Evolutionary conservation across 2,329 filamentous ascomycete genomes (phyloP).

Genomic region (Aspergillus transmontanensis): DNA sequence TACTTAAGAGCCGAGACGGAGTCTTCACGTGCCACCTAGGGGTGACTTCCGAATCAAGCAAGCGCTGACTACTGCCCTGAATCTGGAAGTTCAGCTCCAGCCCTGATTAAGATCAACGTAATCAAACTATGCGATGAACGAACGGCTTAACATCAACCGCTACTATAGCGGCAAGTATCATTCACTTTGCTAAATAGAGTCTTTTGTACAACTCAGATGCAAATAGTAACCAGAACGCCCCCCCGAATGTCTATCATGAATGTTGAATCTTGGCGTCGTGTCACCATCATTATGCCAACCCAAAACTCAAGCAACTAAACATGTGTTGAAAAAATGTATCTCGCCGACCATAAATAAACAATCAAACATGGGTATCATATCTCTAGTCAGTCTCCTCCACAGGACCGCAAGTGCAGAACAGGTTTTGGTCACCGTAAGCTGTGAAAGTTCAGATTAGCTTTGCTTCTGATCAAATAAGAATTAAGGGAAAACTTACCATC

Average conservation of each 20-base stretch:
- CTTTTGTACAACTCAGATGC: slow-evolving; percentile 3
- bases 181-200: background rate
- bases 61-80: background rate
- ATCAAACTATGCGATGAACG: background rate
- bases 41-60: background rate
- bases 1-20: background rate
- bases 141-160: background rate
- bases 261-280: slow-evolving; percentile 6
- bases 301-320: slow-evolving; percentile 4
- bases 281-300: slow-evolving; percentile 12
- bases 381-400: slow-evolving; percentile 62
- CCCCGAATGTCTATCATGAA: slow-evolving; percentile 5
- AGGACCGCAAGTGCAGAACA: slow-evolving; percentile 92
- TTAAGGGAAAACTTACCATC: slow-evolving; percentile 66
- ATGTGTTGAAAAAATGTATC: slow-evolving; percentile 20
- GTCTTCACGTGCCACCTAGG: background rate
- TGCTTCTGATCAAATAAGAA: background rate
- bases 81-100: background rate
- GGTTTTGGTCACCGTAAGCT: slow-evolving; percentile 89
- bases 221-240: background rate
- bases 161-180: background rate
- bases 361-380: slow-evolving; percentile 40
- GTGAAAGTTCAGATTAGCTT: slow-evolving; percentile 27
- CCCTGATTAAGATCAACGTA: background rate
- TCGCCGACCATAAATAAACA: slow-evolving; percentile 13